Evolutionary conservation across 2,329 filamentous ascomycete genomes (phyloP).

Genomic region (Fusarium palustre): DNA sequence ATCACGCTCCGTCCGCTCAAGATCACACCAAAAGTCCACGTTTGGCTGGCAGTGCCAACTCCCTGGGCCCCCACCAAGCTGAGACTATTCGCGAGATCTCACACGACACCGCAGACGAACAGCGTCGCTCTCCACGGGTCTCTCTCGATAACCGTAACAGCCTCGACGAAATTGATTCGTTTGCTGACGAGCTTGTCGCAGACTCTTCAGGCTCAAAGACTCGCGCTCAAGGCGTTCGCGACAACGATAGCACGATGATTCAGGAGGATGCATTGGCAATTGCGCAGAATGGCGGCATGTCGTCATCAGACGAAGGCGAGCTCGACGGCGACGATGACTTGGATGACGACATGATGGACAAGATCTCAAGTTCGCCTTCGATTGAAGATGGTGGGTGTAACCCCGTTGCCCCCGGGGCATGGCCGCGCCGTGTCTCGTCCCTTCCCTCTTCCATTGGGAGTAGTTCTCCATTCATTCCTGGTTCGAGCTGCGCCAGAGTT

Average conservation of each 20-base stretch:
- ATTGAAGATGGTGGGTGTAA: slow-evolving; percentile 97
- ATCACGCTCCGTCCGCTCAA: slow-evolving; percentile 83
- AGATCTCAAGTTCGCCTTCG: slow-evolving; percentile 97
- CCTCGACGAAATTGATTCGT: slow-evolving; percentile 57
- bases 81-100: slow-evolving; percentile 84
- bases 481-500: slow-evolving; percentile 42
- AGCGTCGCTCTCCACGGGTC: slow-evolving; percentile 71
- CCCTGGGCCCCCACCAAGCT: slow-evolving; percentile 84
- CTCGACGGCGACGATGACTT: slow-evolving; percentile 76
- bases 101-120: slow-evolving; percentile 80
- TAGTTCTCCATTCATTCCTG: slow-evolving; percentile 46
- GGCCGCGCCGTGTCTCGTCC: slow-evolving; percentile 60
- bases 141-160: slow-evolving; percentile 62
- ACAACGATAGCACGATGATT: slow-evolving; percentile 50
- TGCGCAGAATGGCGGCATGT: slow-evolving; percentile 70
- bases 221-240: slow-evolving; percentile 25
- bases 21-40: slow-evolving; percentile 68
- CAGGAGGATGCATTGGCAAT: slow-evolving; percentile 70
- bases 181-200: slow-evolving; percentile 59
- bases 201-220: slow-evolving; percentile 51
- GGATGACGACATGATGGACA: slow-evolving; percentile 96
- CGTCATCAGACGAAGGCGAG: slow-evolving; percentile 70
- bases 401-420: slow-evolving; percentile 53
- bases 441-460: slow-evolving; percentile 51
- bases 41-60: slow-evolving; percentile 54